A percentile compares a stretch with the other conserved stretches of the same genome.
These are phyloP conservation scores for Adiantum capillusveneris DNA, from an alignment of 75 land plant species.

Conservation along the genomic window DNA sequence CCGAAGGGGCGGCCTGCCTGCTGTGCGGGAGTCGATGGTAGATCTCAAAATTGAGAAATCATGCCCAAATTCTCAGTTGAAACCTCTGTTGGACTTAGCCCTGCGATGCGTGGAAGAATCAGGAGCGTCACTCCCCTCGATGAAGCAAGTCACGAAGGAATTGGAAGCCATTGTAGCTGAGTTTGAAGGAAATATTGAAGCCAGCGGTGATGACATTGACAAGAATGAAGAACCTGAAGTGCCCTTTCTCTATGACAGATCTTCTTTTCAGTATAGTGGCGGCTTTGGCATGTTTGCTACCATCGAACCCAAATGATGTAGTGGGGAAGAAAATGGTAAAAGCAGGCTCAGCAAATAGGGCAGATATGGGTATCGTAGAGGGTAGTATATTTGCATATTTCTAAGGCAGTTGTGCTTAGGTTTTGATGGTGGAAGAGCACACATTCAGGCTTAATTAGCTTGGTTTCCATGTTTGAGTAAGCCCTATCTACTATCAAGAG, in stretches of 20 bases:
- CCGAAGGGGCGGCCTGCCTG: slow-evolving; percentile 6
- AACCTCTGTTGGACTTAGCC: slow-evolving; percentile 11
- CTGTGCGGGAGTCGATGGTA: not conserved
- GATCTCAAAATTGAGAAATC: slow-evolving; percentile 1
- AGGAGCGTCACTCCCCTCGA: slow-evolving; percentile 12
- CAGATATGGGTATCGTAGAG: no score
- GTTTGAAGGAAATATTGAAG: not conserved
- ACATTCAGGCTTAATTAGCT: no score
- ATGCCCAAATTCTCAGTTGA: slow-evolving; percentile 6
- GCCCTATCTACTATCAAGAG: no score
- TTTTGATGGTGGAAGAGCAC: no score
- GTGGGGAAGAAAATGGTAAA: no score
- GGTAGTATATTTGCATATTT: no score
- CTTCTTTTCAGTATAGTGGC: slow-evolving; percentile 61
- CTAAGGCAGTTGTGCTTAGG: no score
- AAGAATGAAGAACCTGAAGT: no score
- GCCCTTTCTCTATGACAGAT: not conserved
- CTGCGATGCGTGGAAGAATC: slow-evolving; percentile 25
- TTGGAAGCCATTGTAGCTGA: slow-evolving; percentile 13
- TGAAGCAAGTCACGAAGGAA: slow-evolving; percentile 30
- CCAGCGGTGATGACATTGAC: no score
- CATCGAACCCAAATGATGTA: slow-evolving; percentile 56
- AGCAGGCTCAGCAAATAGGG: no score
- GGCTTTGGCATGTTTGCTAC: slow-evolving; percentile 21
- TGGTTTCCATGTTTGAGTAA: no score